Evolutionary conservation across 768 basidiomycete genomes (phyloP).

Genomic region (Pleurotus giganteus): DNA sequence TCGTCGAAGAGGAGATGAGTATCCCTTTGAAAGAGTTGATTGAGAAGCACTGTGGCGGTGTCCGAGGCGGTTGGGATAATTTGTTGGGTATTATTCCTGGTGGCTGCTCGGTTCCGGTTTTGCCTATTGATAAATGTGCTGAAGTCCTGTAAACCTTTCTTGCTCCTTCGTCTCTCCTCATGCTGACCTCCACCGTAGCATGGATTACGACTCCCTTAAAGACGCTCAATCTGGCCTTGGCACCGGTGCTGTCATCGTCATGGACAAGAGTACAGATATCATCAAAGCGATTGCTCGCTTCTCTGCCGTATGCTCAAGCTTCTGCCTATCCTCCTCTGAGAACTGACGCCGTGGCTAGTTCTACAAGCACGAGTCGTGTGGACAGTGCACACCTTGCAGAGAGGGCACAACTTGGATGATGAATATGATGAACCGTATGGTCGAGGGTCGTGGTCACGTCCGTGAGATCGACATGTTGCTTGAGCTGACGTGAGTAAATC

Average conservation of each 20-base stretch:
- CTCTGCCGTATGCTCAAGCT: constrained; percentile 51
- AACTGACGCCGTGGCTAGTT: constrained; percentile 50
- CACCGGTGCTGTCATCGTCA: constrained; percentile 97
- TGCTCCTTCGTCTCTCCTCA: not conserved
- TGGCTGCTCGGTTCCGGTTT: constrained; percentile 90
- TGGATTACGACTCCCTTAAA: constrained; percentile 98
- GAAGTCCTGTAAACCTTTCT: constrained; percentile 75
- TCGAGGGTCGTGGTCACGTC: constrained; percentile 83
- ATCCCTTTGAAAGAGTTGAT: constrained; percentile 92
- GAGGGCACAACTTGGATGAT: constrained; percentile 99
- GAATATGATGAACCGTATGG: constrained; percentile 99
- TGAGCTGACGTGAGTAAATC: constrained; percentile 72
- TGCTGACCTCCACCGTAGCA: constrained; percentile 41
- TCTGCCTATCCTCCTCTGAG: not conserved
- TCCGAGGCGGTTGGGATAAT: constrained; percentile 95
- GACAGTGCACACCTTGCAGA: constrained; percentile 93
- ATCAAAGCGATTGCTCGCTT: constrained; percentile 94
- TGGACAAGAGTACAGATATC: constrained; percentile 97
- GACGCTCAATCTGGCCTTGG: constrained; percentile 96
- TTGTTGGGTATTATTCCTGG: constrained; percentile 95
- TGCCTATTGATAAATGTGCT: constrained; percentile 79
- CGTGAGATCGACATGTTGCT: constrained; percentile 99
- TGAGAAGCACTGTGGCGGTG: constrained; percentile 96
- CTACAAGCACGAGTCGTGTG: constrained; percentile 98
- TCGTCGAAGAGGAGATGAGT: constrained; percentile 99